Conservation (phyloP, 2,329 filamentous ascomycete genomes). For the Sarocladiaceae sp. region DNA sequence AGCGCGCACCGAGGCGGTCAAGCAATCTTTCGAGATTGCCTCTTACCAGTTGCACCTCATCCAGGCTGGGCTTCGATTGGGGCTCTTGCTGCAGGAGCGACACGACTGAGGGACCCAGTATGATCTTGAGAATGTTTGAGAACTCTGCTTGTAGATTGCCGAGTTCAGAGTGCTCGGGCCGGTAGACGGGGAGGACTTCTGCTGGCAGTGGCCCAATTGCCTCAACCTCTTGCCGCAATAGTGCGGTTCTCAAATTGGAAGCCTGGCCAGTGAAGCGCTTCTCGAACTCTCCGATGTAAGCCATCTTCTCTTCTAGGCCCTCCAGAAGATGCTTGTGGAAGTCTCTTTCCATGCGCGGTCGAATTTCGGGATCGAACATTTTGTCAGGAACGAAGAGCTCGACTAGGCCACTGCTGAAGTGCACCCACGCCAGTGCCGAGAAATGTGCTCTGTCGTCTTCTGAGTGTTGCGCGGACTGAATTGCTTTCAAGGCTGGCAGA, state of each 20-base stretch:
- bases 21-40: slow-evolving; percentile 65
- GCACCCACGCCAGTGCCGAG: slow-evolving; percentile 62
- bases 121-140: slow-evolving; percentile 65
- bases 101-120: slow-evolving; percentile 39
- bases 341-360: slow-evolving; percentile 60
- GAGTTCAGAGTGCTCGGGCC: slow-evolving; percentile 66
- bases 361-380: slow-evolving; percentile 74
- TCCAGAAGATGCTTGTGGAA: slow-evolving; percentile 51
- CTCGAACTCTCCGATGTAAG: slow-evolving; percentile 63
- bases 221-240: slow-evolving; percentile 58
- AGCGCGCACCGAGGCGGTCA: slow-evolving; percentile 63
- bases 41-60: slow-evolving; percentile 45
- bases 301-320: slow-evolving; percentile 52
- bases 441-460: slow-evolving; percentile 21
- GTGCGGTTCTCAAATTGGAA: slow-evolving; percentile 61
- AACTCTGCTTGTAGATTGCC: slow-evolving; percentile 78
- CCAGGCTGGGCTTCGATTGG: slow-evolving; percentile 12
- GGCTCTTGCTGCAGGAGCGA: slow-evolving; percentile 18
- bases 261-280: slow-evolving; percentile 61
- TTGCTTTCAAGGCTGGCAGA: slow-evolving; percentile 39
- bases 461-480: slow-evolving; percentile 26
- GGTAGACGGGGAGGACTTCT: slow-evolving; percentile 62
- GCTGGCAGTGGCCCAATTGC: slow-evolving; percentile 64
- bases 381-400: slow-evolving; percentile 82
- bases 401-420: slow-evolving; percentile 70